Conservation (phyloP, 1,139 yeast species). For the Saccharomyces hybrid region DNA sequence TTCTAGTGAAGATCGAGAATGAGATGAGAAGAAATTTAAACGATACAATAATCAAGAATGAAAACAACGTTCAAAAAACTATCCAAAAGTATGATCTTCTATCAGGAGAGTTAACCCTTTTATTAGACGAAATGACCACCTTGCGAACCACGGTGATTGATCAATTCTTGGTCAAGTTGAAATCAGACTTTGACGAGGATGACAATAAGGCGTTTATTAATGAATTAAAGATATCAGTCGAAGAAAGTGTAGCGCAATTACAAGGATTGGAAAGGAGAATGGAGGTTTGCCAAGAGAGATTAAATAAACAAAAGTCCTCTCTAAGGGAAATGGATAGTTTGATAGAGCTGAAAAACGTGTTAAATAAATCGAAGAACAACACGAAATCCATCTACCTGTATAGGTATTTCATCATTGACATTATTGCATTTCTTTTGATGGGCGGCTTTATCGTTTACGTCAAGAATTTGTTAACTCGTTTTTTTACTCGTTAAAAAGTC, state of each 20-base stretch:
- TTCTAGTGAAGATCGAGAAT: constrained; percentile 14
- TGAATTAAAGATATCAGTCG: constrained; percentile 8
- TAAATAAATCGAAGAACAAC: constrained; percentile 18
- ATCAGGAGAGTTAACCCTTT: constrained; percentile 3
- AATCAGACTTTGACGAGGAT: constrained; percentile 12
- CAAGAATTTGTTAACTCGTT: constrained; percentile 28
- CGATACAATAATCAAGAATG: constrained; percentile 13
- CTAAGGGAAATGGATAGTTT: constrained; percentile 41
- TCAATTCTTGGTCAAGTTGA: constrained; percentile 11
- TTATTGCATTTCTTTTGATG: constrained; percentile 10
- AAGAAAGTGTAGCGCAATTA: constrained; percentile 11
- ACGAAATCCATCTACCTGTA: constrained; percentile 17
- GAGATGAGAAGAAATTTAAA: constrained; percentile 11
- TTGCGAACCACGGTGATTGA: constrained; percentile 10
- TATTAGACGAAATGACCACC: constrained; percentile 1
- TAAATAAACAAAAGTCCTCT: constrained; percentile 69
- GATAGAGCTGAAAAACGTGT: constrained; percentile 17
- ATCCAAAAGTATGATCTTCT: constrained; percentile 13
- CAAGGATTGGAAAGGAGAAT: constrained; percentile 17
- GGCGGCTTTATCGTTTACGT: constrained; percentile 7
- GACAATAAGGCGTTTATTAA: constrained; percentile 14
- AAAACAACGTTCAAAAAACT: constrained; percentile 11
- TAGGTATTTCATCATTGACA: constrained; percentile 19
- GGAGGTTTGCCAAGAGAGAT: constrained; percentile 9
- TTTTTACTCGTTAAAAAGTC: background rate